Evolutionary conservation across 805 yeast species (phyloP).

Genomic region (Yamadazyma phyllophila): DNA sequence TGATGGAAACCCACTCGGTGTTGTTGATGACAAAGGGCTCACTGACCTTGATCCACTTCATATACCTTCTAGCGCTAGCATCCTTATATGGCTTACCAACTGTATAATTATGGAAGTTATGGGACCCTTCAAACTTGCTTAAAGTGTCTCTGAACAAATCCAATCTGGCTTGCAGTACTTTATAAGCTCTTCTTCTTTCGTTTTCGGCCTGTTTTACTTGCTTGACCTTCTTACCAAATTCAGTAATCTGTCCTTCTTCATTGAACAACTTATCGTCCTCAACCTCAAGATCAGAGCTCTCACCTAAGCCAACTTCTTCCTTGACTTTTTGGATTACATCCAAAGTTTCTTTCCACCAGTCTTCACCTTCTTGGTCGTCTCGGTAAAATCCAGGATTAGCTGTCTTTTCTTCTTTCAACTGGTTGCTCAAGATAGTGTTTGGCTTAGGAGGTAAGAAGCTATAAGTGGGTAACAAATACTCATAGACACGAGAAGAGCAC

Average conservation of each 20-base stretch:
- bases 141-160: conserved; percentile 64
- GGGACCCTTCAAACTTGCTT: conserved; percentile 76
- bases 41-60: conserved; percentile 74
- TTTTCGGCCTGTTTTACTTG: conserved; percentile 63
- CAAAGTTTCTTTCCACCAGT: conserved; percentile 64
- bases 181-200: conserved; percentile 61
- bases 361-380: conserved; percentile 64
- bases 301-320: conserved; percentile 7
- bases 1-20: conserved; percentile 94
- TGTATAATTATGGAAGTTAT: conserved; percentile 89
- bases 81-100: conserved; percentile 80
- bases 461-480: conserved; percentile 89
- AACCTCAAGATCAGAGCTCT: not conserved
- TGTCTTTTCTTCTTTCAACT: conserved; percentile 50
- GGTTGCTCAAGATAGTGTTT: conserved; percentile 58
- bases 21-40: conserved; percentile 91
- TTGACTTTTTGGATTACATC: conserved; percentile 11
- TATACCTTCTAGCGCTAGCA: conserved; percentile 78
- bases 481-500: conserved; percentile 95
- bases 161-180: conserved; percentile 63
- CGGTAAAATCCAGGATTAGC: conserved; percentile 59
- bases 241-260: conserved; percentile 37
- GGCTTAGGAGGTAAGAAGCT: conserved; percentile 91
- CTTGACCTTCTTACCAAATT: conserved; percentile 31
- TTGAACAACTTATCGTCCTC: conserved; percentile 17